phyloP scores from a whole-genome alignment of 805 yeast species.

The Candida methanosorbosa region DNA sequence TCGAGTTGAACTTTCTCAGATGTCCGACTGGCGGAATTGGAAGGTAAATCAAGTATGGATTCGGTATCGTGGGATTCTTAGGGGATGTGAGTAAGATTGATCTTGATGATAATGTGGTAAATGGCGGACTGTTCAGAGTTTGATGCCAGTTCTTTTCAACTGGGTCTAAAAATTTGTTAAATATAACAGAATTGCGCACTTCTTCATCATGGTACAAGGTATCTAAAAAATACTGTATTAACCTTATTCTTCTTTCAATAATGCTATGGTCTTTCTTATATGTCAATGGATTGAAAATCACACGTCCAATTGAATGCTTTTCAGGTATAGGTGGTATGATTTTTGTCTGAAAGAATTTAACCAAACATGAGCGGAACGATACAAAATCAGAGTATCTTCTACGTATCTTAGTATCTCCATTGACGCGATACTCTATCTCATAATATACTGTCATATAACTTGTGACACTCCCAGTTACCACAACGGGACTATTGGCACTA shows the following conservation, averaged over 20 bases:
- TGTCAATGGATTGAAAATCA: conserved; percentile 22
- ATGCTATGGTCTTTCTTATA: conserved; percentile 22
- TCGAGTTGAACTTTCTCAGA: conserved; percentile 17
- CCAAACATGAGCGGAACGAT: conserved; percentile 61
- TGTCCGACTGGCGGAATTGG: conserved; percentile 31
- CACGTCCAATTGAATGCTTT: conserved; percentile 47
- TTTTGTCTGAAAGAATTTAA: conserved; percentile 73
- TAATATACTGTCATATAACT: conserved; percentile 24
- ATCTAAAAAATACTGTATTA: conserved; percentile 34
- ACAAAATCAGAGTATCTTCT: conserved; percentile 91
- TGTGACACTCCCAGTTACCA: conserved; percentile 3
- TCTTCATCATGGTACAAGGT: conserved; percentile 28
- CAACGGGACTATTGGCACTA: not conserved
- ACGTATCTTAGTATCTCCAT: conserved; percentile 25
- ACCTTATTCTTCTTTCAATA: conserved; percentile 40
- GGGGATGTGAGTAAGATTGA: conserved; percentile 43
- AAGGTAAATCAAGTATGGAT: conserved; percentile 41
- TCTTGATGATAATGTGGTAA: conserved; percentile 36
- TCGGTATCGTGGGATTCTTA: conserved; percentile 40
- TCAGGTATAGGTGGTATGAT: conserved; percentile 95
- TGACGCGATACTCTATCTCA: conserved; percentile 20
- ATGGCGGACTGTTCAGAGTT: conserved; percentile 26
- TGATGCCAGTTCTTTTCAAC: conserved; percentile 42
- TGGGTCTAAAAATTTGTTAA: conserved; percentile 43
- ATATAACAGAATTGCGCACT: conserved; percentile 27